Evolutionary conservation across 2,329 filamentous ascomycete genomes (phyloP).

Genomic region (Claviceps capensis): DNA sequence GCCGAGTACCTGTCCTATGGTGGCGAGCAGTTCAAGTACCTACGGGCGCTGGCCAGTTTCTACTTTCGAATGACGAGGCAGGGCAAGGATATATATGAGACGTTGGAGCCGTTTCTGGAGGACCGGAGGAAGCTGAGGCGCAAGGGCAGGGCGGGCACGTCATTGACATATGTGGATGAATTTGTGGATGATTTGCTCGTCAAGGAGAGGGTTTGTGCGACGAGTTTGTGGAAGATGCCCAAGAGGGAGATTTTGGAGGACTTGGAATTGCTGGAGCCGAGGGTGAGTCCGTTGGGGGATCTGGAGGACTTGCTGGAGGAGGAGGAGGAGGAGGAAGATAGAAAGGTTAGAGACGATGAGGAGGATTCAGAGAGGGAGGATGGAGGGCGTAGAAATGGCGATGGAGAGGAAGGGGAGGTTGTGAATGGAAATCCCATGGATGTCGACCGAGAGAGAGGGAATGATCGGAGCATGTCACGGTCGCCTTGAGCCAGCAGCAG

Average conservation of each 20-base stretch:
- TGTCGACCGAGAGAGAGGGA: conserved; percentile 18
- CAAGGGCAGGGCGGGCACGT: conserved; percentile 59
- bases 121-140: conserved; percentile 76
- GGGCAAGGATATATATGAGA: conserved; percentile 64
- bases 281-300: conserved; percentile 71
- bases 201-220: conserved; percentile 83
- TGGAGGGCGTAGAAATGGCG: conserved; percentile 10
- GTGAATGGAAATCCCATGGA: conserved; percentile 21
- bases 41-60: conserved; percentile 79
- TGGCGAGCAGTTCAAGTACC: conserved; percentile 69
- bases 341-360: conserved; percentile 3
- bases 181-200: conserved; percentile 86
- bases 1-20: conserved; percentile 66
- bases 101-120: conserved; percentile 68
- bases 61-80: conserved; percentile 83
- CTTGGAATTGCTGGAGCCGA: conserved; percentile 70
- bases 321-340: conserved; percentile 5
- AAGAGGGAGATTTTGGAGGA: conserved; percentile 75
- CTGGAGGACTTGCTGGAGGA: conserved; percentile 54
- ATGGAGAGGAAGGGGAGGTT: conserved; percentile 17
- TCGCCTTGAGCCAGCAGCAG: conserved; percentile 1
- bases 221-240: conserved; percentile 84
- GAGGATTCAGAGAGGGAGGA: conserved; percentile 1
- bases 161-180: conserved; percentile 71
- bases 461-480: conserved; percentile 14